Evolutionary conservation across 805 yeast genomes (phyloP).

Genomic region (Pichia scutulata): DNA sequence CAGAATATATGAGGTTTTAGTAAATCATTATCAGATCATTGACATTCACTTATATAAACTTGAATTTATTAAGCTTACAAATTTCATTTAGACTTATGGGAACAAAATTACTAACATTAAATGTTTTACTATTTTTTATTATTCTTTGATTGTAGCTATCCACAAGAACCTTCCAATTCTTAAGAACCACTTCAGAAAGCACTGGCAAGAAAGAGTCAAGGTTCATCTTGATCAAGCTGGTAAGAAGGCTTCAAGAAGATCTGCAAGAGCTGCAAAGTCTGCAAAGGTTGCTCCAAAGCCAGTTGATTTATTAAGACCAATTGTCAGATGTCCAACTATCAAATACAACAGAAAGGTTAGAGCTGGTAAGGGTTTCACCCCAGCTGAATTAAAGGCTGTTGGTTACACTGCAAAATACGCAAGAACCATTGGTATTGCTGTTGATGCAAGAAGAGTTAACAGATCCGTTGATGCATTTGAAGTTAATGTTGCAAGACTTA

Average conservation of each 20-base stretch:
- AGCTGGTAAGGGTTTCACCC: constrained; percentile 99
- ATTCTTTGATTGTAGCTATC: constrained; percentile 61
- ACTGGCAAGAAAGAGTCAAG: constrained; percentile 99
- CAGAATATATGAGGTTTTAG: too few species aligned
- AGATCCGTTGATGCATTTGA: constrained; percentile 93
- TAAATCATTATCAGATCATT: too few species aligned
- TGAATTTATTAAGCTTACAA: not conserved
- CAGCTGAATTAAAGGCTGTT: constrained; percentile 97
- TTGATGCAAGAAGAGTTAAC: constrained; percentile 99
- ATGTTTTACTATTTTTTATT: not conserved
- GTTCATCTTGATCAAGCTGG: constrained; percentile 99
- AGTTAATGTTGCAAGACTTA: constrained; percentile 90
- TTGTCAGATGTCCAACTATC: constrained; percentile 98
- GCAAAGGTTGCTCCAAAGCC: constrained; percentile 97
- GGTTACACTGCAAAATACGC: constrained; percentile 92
- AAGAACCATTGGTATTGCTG: constrained; percentile 97
- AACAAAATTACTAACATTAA: constrained; percentile 16
- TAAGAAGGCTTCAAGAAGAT: constrained; percentile 96
- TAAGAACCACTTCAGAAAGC: constrained; percentile 99
- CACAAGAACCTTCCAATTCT: constrained; percentile 97
- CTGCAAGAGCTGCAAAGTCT: constrained; percentile 88
- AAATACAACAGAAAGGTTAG: constrained; percentile 99
- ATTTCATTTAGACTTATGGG: not conserved
- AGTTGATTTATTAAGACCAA: constrained; percentile 91
- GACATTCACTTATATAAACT: not conserved